phyloP scores from a whole-genome alignment of 345 rosid genomes.

The Euphorbia lathyris region DNA sequence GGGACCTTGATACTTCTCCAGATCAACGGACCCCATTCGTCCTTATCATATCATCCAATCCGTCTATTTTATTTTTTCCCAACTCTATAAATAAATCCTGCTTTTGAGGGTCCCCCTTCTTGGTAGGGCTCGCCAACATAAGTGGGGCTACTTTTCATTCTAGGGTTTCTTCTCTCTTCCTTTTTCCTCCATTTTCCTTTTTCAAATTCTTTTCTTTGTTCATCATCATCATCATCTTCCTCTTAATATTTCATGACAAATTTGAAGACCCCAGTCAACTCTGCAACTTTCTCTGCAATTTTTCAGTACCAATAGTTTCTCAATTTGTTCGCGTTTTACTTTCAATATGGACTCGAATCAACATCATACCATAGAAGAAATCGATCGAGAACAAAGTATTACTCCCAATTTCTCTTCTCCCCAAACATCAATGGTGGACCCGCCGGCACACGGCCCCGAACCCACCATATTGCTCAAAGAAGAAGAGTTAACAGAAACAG shows the following conservation, averaged over 20 bases:
- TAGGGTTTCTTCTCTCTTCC: conserved; percentile 31
- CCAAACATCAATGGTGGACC: conserved; percentile 30
- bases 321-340: background rate
- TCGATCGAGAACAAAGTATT: conserved; percentile 32
- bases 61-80: conserved; percentile 20
- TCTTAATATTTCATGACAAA: no score
- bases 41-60: background rate
- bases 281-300: background rate
- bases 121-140: conserved; percentile 28
- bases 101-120: conserved; percentile 28
- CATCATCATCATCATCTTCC: background rate
- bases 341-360: background rate
- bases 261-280: background rate
- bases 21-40: background rate
- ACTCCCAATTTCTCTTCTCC: conserved; percentile 24
- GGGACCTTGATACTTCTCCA: background rate
- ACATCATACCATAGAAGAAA: conserved; percentile 33
- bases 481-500: conserved; percentile 34
- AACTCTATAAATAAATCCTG: conserved; percentile 17
- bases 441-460: conserved; percentile 18
- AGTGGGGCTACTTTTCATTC: conserved; percentile 29
- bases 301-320: no score
- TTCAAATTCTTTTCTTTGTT: conserved; percentile 6
- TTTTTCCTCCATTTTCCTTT: background rate
- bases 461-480: conserved; percentile 33